Evolutionary conservation across 192 early-diverging fungal species (phyloP).

Genomic region (Backusella tuberculispora): DNA sequence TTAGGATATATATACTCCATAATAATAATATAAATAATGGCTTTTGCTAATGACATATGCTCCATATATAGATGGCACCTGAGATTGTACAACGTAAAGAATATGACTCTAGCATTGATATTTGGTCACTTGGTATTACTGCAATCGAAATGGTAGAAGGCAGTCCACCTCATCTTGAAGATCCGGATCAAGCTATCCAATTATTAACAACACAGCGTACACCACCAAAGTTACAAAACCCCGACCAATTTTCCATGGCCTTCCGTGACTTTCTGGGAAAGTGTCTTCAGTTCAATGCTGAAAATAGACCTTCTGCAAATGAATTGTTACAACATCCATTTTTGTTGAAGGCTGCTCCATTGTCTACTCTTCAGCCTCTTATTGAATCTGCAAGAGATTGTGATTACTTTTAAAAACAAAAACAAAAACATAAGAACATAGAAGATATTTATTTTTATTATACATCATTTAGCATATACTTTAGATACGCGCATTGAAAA

Average conservation of each 20-base stretch:
- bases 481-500: no score
- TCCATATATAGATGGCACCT: conserved; percentile 74
- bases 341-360: conserved; percentile 77
- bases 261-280: conserved; percentile 85
- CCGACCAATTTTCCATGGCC: conserved; percentile 69
- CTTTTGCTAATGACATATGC: neutral
- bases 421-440: no score
- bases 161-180: conserved; percentile 92
- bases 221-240: conserved; percentile 84
- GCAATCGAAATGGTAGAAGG: conserved; percentile 97
- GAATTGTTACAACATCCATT: conserved; percentile 86
- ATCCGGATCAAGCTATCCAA: conserved; percentile 79
- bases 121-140: conserved; percentile 99
- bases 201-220: conserved; percentile 85
- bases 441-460: no score
- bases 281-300: conserved; percentile 81
- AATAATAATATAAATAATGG: neutral
- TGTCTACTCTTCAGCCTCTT: conserved; percentile 74
- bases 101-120: conserved; percentile 90
- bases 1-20: neutral
- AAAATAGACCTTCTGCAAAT: conserved; percentile 75
- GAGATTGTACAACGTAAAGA: conserved; percentile 90
- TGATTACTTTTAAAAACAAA: neutral
- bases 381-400: conserved; percentile 48
- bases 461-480: no score